Base-by-base conservation (phyloP, 805 yeast species). In the Kuraishia floccosa region DNA sequence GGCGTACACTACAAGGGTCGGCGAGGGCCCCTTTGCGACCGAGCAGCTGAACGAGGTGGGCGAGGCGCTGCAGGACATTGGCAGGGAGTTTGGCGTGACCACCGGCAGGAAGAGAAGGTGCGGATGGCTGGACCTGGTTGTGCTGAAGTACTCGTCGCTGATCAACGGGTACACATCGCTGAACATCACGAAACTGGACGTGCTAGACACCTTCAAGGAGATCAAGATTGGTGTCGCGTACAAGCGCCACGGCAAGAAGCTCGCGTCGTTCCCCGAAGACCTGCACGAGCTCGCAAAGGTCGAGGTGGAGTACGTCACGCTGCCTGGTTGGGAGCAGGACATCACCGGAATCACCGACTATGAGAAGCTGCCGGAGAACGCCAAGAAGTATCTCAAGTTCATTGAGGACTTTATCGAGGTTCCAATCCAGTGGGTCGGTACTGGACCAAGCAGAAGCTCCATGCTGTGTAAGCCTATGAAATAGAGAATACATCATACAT, bases 81-180 rank as follows among this genome's bases (percentile, higher is more conserved):
- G 98, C 49, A 94, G 87, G 35, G 98, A 91, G 61, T 83, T 54
- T 49, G 98, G 98, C 60, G 98, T 91, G 44, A 91, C 98, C 40
- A 91, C 98, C 23, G 98, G 98, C 43, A 79, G 98, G 65, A 86
- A 87, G 71, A 82, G 98, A 68, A 78, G 98, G 63, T 91, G 98
- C 58, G 98, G 98, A 35, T 91, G 98, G 98, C 75, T 91, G 52
- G 98, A 91, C 60, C 66, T 91, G 46, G 97, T 91, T 16, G 96
- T 91, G 17, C 65, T 91, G 57, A 83, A 81, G 56, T 89, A 91
- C 63, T 85, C 96, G 24, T 75, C 86, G 35, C 58, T 77, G 52
- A 84, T 91, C 56, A 91, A 91, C 52, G 98, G 98, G 34, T 91
- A 89, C 72, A 91, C 98, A 28, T 70, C 81, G 31, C 66, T 91